Evolutionary conservation across 352 stramenopile genomes (phyloP).

Genomic region (Phytophthora pistaciae): DNA sequence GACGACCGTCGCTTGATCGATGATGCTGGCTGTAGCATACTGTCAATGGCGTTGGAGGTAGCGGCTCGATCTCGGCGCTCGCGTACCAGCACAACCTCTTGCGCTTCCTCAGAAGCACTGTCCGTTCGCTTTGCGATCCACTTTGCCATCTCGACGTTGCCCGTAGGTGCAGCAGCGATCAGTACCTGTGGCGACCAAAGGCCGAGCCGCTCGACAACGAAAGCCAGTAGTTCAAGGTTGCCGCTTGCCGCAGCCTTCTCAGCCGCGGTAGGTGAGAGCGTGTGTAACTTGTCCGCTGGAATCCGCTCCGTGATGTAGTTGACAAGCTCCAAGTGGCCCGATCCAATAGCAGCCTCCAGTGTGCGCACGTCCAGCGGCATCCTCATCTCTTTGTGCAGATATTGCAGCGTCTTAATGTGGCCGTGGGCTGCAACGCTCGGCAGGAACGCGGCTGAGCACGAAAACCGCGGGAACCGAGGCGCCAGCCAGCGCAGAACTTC

Average conservation of each 20-base stretch:
- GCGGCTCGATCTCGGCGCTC: constrained; percentile 24
- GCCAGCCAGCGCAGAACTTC: constrained; percentile 58
- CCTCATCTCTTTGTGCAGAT: constrained; percentile 39
- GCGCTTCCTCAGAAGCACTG: neutral
- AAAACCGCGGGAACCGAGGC: constrained; percentile 38
- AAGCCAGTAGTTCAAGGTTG: constrained; percentile 31
- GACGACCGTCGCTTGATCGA: constrained; percentile 31
- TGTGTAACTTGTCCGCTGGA: constrained; percentile 21
- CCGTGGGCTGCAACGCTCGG: constrained; percentile 43
- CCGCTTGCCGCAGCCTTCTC: constrained; percentile 46
- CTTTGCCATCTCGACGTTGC: constrained; percentile 41
- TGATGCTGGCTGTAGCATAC: constrained; percentile 13
- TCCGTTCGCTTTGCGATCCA: constrained; percentile 37
- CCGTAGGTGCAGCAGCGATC: constrained; percentile 29
- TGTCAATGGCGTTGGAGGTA: constrained; percentile 30
- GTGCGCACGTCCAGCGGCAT: constrained; percentile 39
- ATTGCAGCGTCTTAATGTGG: constrained; percentile 45
- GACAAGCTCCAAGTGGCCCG: constrained; percentile 41
- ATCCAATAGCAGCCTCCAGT: constrained; percentile 43
- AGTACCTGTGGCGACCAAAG: constrained; percentile 46
- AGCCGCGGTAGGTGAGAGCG: constrained; percentile 13
- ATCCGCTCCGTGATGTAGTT: constrained; percentile 36
- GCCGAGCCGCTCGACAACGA: constrained; percentile 36
- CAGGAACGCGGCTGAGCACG: constrained; percentile 43
- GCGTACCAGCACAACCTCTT: constrained; percentile 11